Percentiles rank a stretch among this genome's conserved stretches.
Evolutionary conservation across 768 basidiomycete species (phyloP).

Genomic region (Multifurca ochricompacta): DNA sequence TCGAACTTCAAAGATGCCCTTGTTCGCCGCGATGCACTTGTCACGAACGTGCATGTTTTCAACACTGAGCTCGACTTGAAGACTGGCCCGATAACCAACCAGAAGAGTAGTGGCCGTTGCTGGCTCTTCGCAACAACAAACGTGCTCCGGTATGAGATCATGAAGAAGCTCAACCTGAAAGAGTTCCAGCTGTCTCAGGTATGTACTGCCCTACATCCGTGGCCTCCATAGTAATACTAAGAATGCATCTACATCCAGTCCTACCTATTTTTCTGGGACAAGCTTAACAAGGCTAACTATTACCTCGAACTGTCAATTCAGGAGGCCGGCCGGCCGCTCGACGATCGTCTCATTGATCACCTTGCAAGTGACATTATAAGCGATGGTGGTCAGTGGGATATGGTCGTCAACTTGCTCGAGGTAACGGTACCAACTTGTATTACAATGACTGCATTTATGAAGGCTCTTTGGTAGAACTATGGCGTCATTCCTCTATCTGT

Average conservation of each 20-base stretch:
- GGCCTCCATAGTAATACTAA: background rate
- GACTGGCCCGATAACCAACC: slow-evolving; percentile 76
- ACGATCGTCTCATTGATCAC: slow-evolving; percentile 73
- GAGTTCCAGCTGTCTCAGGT: slow-evolving; percentile 94
- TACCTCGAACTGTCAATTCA: slow-evolving; percentile 87
- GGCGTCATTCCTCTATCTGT: slow-evolving; percentile 78
- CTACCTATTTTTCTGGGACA: slow-evolving; percentile 94
- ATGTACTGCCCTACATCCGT: slow-evolving; percentile 16
- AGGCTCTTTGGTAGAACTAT: slow-evolving; percentile 44
- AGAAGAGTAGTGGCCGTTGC: slow-evolving; percentile 83
- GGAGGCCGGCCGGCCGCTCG: slow-evolving; percentile 67
- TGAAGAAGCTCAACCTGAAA: slow-evolving; percentile 74
- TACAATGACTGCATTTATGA: background rate
- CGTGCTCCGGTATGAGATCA: slow-evolving; percentile 71
- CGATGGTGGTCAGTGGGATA: slow-evolving; percentile 95
- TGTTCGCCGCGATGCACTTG: slow-evolving; percentile 47
- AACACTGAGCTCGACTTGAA: slow-evolving; percentile 73
- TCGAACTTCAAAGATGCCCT: slow-evolving; percentile 56
- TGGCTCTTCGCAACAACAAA: slow-evolving; percentile 94
- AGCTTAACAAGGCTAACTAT: slow-evolving; percentile 88
- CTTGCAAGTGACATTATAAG: slow-evolving; percentile 70
- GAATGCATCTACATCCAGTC: slow-evolving; percentile 41
- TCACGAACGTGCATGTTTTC: slow-evolving; percentile 70
- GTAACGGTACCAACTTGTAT: slow-evolving; percentile 27
- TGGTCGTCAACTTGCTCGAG: slow-evolving; percentile 63